These are phyloP conservation scores for Penicillium sp. DNA, from an alignment of 2,329 filamentous ascomycete species.

Conservation along the genomic window DNA sequence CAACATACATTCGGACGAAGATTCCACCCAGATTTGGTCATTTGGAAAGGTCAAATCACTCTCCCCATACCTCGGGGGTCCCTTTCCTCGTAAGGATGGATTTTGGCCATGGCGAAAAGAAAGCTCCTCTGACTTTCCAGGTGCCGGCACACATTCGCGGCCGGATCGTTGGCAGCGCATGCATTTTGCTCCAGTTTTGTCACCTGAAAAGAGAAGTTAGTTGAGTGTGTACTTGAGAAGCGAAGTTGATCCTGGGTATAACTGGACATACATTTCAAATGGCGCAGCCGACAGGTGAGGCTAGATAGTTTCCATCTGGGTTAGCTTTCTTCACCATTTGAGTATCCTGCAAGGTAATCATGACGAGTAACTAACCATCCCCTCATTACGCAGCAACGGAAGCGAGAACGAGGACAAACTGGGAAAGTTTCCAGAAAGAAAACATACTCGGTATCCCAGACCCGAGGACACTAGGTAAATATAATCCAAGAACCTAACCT, in stretches of 20 bases:
- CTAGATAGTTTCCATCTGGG: conserved; percentile 18
- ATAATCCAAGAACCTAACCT: conserved; percentile 7
- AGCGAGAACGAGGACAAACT: conserved; percentile 27
- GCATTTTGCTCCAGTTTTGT: conserved; percentile 43
- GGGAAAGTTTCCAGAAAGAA: conserved; percentile 36
- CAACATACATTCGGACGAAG: conserved; percentile 39
- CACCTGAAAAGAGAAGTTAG: conserved; percentile 33
- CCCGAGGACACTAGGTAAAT: conserved; percentile 25
- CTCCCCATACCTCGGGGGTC: conserved; percentile 45
- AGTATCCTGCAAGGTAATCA: background rate
- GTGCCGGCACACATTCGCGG: conserved; percentile 43
- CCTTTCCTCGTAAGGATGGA: conserved; percentile 42
- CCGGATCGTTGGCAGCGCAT: conserved; percentile 46
- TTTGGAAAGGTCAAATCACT: conserved; percentile 43
- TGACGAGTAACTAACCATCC: conserved; percentile 41
- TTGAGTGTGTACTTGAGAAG: conserved; percentile 5
- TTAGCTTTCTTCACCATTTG: conserved; percentile 19
- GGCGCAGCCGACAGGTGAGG: conserved; percentile 47
- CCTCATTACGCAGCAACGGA: conserved; percentile 44
- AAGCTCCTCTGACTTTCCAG: conserved; percentile 43
- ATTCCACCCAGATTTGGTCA: conserved; percentile 42
- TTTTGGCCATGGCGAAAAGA: conserved; percentile 48
- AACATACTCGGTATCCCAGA: conserved; percentile 23
- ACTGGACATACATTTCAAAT: conserved; percentile 43
- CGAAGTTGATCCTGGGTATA: background rate